phyloP scores from a whole-genome alignment of 495 filamentous ascomycete genomes.

The Penicillium manginii region DNA sequence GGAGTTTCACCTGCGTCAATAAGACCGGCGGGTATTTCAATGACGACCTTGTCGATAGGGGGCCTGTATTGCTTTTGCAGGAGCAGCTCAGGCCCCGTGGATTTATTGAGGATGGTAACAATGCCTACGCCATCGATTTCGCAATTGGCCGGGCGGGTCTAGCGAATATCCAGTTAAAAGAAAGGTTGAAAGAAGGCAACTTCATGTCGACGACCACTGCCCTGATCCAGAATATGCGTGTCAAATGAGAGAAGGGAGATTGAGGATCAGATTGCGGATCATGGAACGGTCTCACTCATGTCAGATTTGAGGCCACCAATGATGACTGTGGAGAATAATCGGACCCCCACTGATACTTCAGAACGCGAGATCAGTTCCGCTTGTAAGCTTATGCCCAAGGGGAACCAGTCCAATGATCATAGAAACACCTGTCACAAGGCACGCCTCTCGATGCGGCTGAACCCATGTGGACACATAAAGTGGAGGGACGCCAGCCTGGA shows the following conservation, averaged over 20 bases:
- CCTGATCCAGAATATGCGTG: not conserved
- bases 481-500: not conserved
- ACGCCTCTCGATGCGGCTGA: constrained; percentile 9
- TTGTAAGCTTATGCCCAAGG: constrained; percentile 8
- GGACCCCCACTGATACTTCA: not conserved
- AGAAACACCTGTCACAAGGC: not conserved
- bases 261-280: not conserved
- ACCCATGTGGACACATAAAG: not conserved
- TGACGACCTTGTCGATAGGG: constrained; percentile 73
- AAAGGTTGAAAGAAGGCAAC: not conserved
- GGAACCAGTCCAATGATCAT: not conserved
- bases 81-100: constrained; percentile 72
- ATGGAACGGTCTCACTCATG: not conserved
- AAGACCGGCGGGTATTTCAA: constrained; percentile 86
- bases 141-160: constrained; percentile 68
- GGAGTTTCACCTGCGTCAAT: constrained; percentile 81
- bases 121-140: constrained; percentile 91
- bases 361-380: not conserved
- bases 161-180: constrained; percentile 5
- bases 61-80: constrained; percentile 90
- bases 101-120: constrained; percentile 79
- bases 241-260: constrained; percentile 2
- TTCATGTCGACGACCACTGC: not conserved
- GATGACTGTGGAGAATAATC: not conserved
- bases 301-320: constrained; percentile 9